Percentiles rank a stretch among this genome's conserved stretches.
Conservation (phyloP, 1,284 basidiomycete genomes). For the Rhodotorula sp. region DNA sequence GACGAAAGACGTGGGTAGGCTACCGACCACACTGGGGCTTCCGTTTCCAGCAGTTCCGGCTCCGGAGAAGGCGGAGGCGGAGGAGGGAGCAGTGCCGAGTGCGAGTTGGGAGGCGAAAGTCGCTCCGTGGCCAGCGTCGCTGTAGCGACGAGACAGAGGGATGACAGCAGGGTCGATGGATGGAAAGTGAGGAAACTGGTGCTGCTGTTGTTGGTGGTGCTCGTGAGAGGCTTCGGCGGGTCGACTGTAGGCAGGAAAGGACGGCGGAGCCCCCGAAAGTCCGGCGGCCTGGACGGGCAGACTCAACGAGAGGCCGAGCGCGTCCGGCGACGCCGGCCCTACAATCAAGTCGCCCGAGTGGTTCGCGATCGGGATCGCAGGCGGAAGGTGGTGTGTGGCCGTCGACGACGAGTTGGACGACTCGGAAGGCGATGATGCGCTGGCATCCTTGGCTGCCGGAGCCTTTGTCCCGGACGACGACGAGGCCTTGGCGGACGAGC, state of each 20-base stretch:
- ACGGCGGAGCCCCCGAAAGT: conserved; percentile 15
- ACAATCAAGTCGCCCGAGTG: conserved; percentile 2
- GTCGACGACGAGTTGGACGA: conserved; percentile 1
- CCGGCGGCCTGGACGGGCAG: conserved; percentile 19
- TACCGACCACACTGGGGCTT: not conserved
- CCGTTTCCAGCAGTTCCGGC: not conserved
- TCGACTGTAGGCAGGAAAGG: conserved; percentile 37
- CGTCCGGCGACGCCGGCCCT: not conserved
- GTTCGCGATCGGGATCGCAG: not conserved
- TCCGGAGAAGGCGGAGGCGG: conserved; percentile 21
- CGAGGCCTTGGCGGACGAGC: conserved; percentile 5
- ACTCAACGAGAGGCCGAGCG: conserved; percentile 25
- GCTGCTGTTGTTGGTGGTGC: not conserved
- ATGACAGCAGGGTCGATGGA: conserved; percentile 32
- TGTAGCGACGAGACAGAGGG: conserved; percentile 33
- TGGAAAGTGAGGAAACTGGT: conserved; percentile 4
- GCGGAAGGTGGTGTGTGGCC: not conserved
- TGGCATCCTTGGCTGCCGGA: not conserved
- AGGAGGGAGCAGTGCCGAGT: conserved; percentile 4
- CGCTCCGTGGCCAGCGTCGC: conserved; percentile 30
- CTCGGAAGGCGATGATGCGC: not conserved
- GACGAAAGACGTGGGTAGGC: not conserved
- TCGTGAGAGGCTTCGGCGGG: conserved; percentile 8
- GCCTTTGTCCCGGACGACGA: conserved; percentile 2
- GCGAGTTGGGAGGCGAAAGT: conserved; percentile 18